Base-by-base conservation (phyloP, 495 filamentous ascomycete species). In the Terfezia claveryi region DNA sequence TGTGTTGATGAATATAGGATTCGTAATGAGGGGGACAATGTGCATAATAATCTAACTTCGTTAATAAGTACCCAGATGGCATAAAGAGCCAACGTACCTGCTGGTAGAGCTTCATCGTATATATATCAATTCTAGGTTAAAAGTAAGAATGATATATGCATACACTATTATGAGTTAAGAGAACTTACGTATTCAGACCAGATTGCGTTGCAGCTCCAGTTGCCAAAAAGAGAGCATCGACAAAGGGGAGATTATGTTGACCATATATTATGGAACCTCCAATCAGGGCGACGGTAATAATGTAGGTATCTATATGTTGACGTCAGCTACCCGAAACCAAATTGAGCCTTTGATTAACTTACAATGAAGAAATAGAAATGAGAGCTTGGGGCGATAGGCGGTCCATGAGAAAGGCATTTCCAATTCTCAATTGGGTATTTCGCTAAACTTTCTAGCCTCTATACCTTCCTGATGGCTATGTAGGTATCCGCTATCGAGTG, bases 1-100 rank as follows among this genome's bases (percentile, higher is more conserved):
- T 8, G 81, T 74, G 65, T 94, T 79, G 67, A 98, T 89, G 55
- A 84, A 82, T 57, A 98, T 94, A 3, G 91, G 91, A 49, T 87
- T 98, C 37, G 82, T 77, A 23, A 88, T 58, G 73, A 85, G 78
- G 1, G 82, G 68, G 20, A 84, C 68, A 37, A 84, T 61, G 55
- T 81, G 87, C n/a, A 89, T 62, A 36, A 82, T 68, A 10, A 85
- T 59, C 64, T 82, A 46, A 14, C 14, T 14, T 5, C 12, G 8
- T 46, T 14, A 46, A 20, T 20, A 46, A 9, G 41, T 36, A 44
- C 10, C 14, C 8, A 32, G 6, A 1, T 11, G 10, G 36, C 32
- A 46, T 20, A 20, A 14, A 20, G 41, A 27, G 49, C 57, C 17
- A 56, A 72, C 69, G 66, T 82, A 46, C 41, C 41, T 46, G 91